Conservation (phyloP, 306 rosid genomes). For the Prunus dulcis region DNA sequence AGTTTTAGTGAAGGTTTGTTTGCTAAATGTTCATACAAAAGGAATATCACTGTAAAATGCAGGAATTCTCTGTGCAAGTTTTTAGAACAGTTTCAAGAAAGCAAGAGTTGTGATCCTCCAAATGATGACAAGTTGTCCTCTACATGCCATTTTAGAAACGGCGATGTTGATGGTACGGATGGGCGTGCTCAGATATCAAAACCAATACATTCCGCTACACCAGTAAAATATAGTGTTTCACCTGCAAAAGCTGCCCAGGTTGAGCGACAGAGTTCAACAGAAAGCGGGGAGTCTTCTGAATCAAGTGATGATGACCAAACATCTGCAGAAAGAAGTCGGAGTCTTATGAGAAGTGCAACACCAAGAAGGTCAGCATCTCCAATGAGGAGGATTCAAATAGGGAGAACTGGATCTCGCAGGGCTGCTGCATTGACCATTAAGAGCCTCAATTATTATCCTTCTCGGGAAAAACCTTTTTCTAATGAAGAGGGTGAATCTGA, state of each 20-base stretch:
- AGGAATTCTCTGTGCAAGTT: conserved; percentile 58
- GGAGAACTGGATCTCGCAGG: conserved; percentile 82
- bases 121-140: conserved; percentile 35
- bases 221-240: conserved; percentile 82
- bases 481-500: conserved; percentile 65
- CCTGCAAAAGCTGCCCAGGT: conserved; percentile 87
- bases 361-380: conserved; percentile 97
- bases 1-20: conserved; percentile 9
- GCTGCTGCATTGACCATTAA: conserved; percentile 87
- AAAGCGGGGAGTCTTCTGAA: conserved; percentile 67
- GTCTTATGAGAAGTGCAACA: conserved; percentile 59
- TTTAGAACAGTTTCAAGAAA: conserved; percentile 46
- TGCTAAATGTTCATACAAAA: conserved; percentile 13
- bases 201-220: conserved; percentile 37
- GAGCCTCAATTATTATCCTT: conserved; percentile 71
- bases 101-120: conserved; percentile 25
- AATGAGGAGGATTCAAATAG: conserved; percentile 91
- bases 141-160: conserved; percentile 25
- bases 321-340: conserved; percentile 84
- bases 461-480: conserved; percentile 50
- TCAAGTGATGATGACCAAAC: conserved; percentile 63
- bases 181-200: conserved; percentile 37
- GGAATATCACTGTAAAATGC: conserved; percentile 22
- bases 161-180: conserved; percentile 30
- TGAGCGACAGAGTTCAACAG: conserved; percentile 73